phyloP scores from a whole-genome alignment of 768 basidiomycete species.

The Suillus sp. region DNA sequence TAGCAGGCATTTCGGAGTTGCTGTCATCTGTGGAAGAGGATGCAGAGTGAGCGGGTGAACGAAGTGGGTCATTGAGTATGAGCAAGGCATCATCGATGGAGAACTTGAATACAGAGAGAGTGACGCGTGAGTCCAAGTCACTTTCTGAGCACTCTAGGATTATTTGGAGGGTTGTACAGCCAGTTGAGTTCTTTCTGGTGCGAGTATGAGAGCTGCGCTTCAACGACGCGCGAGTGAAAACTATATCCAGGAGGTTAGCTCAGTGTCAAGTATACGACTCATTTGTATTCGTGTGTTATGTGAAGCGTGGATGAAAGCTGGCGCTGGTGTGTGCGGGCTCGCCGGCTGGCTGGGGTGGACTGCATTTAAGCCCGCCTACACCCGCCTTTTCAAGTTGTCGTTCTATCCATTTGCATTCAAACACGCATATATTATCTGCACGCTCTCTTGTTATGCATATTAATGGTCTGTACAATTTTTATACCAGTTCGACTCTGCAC shows the following conservation, averaged over 20 bases:
- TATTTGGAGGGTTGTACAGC: slow-evolving; percentile 27
- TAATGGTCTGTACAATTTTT: slow-evolving; percentile 4
- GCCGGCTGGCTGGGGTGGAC: too few relatives aligned
- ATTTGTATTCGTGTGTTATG: too few relatives aligned
- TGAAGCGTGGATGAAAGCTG: too few relatives aligned
- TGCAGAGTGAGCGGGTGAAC: slow-evolving; percentile 34
- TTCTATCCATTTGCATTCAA: slow-evolving; percentile 8
- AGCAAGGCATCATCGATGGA: slow-evolving; percentile 33
- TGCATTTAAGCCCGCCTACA: too few relatives aligned
- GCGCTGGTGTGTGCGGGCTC: too few relatives aligned
- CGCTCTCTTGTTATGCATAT: slow-evolving; percentile 5
- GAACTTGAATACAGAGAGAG: slow-evolving; percentile 33
- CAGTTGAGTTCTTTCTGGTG: slow-evolving; percentile 21
- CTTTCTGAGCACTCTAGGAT: slow-evolving; percentile 33
- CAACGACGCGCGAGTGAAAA: too few relatives aligned
- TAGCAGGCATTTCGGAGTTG: slow-evolving; percentile 44
- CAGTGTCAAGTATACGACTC: too few relatives aligned
- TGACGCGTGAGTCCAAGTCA: slow-evolving; percentile 25
- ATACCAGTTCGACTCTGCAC: slow-evolving; percentile 6
- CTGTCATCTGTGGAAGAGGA: slow-evolving; percentile 41
- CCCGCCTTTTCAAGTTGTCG: too few relatives aligned
- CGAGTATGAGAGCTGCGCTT: slow-evolving; percentile 25
- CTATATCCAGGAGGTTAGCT: too few relatives aligned
- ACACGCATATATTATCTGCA: slow-evolving; percentile 4
- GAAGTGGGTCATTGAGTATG: slow-evolving; percentile 27